Evolutionary conservation across 2,329 filamentous ascomycete genomes (phyloP), one percentile per base, ranked within the genome.

Genomic region (Fusarium pseudoanthophilum): DNA sequence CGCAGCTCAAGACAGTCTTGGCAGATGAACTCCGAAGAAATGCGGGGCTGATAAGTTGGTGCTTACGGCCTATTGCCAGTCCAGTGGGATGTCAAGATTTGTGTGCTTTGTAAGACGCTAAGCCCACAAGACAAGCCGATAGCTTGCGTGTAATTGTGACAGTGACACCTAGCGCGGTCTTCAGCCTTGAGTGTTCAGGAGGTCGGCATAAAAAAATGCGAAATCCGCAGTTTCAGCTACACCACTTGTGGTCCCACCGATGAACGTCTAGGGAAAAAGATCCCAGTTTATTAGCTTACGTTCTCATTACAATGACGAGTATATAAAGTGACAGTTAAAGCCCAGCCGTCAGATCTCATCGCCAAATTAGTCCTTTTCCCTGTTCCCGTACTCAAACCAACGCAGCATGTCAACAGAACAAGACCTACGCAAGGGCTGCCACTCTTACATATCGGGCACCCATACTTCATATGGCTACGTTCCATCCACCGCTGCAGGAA

Each of bases 301-400:
- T 16, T 11, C 4, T 30, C 15, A 30, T 10, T 4, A 8, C 18
- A 15, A 26, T 26, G 9, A 2, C 3, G 1, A 11, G 0, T 26
- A 4, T 52, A 52, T 21, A 52, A 37, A 36, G 32, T 6, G 4
- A 11, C 9, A 11, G 32, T 11, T 5, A 21, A 9, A 15, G 49
- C 10, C 49, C 16, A 15, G 16, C n/a, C 15, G 4, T 36, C 2
- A 24, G 13, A 8, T 26, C 9, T 5, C n/a, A 21, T 36, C 18
- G 2, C 13, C 18, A 21, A 52, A 3, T 20, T 13, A 52, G 16
- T 11, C 16, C 3, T 20, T 26, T 11, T 2, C 13, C 4, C 30
- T 2, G 3, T 3, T 4, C 20, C n/a, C 9, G 8, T 4, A 21
- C n/a, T 36, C 6, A 3, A 9, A 36, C 11, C 21, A 36, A 26